phyloP scores from a whole-genome alignment of 2,329 filamentous ascomycete species.

The Penicillium sp. region DNA sequence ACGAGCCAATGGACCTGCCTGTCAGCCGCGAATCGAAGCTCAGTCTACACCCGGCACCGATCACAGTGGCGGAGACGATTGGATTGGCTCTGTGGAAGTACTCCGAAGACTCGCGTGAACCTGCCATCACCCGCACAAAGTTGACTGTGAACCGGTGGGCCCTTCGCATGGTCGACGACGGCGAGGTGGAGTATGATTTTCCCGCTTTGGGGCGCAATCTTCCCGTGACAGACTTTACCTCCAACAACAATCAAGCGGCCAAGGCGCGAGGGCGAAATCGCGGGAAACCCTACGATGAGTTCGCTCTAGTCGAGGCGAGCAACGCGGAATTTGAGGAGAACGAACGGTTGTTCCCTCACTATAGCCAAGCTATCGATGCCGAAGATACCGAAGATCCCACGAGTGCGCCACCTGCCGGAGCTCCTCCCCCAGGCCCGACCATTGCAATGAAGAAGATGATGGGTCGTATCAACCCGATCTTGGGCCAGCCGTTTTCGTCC shows the following conservation, averaged over 20 bases:
- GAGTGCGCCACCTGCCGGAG: slow-evolving; percentile 17
- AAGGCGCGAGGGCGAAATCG: slow-evolving; percentile 50
- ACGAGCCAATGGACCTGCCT: slow-evolving; percentile 54
- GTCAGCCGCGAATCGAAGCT: slow-evolving; percentile 52
- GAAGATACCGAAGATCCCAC: slow-evolving; percentile 27
- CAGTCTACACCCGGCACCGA: slow-evolving; percentile 40
- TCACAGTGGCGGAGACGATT: slow-evolving; percentile 58
- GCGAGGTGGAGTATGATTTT: slow-evolving; percentile 62
- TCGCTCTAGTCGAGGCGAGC: slow-evolving; percentile 57
- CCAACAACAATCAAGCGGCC: slow-evolving; percentile 58
- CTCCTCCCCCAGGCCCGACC: slow-evolving; percentile 11
- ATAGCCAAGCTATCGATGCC: slow-evolving; percentile 30
- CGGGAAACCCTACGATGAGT: slow-evolving; percentile 62
- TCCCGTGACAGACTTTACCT: slow-evolving; percentile 58
- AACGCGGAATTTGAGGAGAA: slow-evolving; percentile 53
- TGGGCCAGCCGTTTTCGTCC: slow-evolving; percentile 43
- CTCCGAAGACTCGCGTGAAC: slow-evolving; percentile 52
- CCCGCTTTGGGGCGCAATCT: slow-evolving; percentile 53
- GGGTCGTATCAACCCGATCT: slow-evolving; percentile 36
- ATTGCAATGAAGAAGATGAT: slow-evolving; percentile 19
- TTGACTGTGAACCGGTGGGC: slow-evolving; percentile 59
- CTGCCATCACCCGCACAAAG: slow-evolving; percentile 47
- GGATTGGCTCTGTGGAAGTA: slow-evolving; percentile 59
- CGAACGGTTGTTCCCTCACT: slow-evolving; percentile 51
- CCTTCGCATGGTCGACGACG: slow-evolving; percentile 62